phyloP scores from a whole-genome alignment of 352 stramenopile genomes.

The Phytophthora foliorum region DNA sequence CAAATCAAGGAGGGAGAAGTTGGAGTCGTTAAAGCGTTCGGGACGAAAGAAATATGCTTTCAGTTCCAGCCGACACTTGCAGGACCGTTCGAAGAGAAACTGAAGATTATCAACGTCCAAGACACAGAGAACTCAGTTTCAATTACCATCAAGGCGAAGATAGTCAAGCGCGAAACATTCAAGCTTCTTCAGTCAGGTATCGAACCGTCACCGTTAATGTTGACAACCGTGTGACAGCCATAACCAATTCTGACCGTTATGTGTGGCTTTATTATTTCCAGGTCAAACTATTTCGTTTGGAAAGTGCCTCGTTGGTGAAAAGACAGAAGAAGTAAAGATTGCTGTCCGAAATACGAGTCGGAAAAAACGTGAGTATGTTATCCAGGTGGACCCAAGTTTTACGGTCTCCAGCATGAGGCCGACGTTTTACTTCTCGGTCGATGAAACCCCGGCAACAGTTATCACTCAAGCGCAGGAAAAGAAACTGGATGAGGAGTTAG shows the following conservation, averaged over 20 bases:
- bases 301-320: constrained; percentile 86
- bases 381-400: constrained; percentile 84
- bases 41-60: constrained; percentile 91
- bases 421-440: constrained; percentile 86
- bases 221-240: background rate
- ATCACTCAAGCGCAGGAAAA: constrained; percentile 93
- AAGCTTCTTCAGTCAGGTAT: constrained; percentile 90
- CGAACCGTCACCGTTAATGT: constrained; percentile 1
- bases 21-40: constrained; percentile 89
- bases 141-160: constrained; percentile 91
- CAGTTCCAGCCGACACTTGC: constrained; percentile 90
- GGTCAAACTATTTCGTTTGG: constrained; percentile 86
- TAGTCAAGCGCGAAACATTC: constrained; percentile 92
- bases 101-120: constrained; percentile 93
- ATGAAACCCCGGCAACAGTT: constrained; percentile 82
- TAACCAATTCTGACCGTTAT: background rate
- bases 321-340: constrained; percentile 89
- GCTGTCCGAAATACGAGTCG: constrained; percentile 88
- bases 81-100: constrained; percentile 90
- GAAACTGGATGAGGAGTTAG: constrained; percentile 90
- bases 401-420: constrained; percentile 70
- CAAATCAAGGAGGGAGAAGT: constrained; percentile 91
- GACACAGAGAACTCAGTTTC: constrained; percentile 89
- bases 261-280: constrained; percentile 25
- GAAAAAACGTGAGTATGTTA: constrained; percentile 90